Evolutionary conservation across 2,329 filamentous ascomycete genomes (phyloP).

Genomic region (Cadophora sp.): DNA sequence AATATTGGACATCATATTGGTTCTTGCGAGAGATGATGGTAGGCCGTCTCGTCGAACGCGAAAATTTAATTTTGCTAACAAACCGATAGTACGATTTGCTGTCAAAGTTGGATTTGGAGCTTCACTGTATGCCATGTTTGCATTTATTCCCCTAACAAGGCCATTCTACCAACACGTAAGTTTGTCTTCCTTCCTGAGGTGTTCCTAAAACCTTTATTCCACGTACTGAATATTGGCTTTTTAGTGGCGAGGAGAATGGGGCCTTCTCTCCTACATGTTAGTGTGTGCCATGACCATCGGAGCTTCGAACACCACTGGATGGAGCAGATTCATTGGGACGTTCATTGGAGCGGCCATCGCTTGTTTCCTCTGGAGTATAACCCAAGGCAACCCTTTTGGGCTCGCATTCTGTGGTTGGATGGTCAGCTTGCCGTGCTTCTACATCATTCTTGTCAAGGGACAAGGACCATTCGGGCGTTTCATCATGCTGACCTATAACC

Average conservation of each 20-base stretch:
- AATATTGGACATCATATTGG: constrained; percentile 60
- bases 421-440: constrained; percentile 84
- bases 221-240: not conserved
- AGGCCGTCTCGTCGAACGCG: constrained; percentile 47
- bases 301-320: constrained; percentile 91
- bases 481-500: constrained; percentile 94
- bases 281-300: constrained; percentile 98
- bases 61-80: constrained; percentile 2
- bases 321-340: constrained; percentile 86
- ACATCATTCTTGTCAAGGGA: constrained; percentile 82
- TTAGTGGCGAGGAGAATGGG: constrained; percentile 92
- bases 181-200: not conserved
- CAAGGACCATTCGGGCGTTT: constrained; percentile 93
- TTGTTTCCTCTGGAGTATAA: constrained; percentile 78
- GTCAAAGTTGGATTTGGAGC: constrained; percentile 94
- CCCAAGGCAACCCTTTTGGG: constrained; percentile 73
- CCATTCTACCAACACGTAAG: constrained; percentile 72
- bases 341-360: constrained; percentile 80
- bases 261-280: constrained; percentile 94
- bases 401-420: constrained; percentile 85
- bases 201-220: not conserved
- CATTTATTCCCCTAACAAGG: constrained; percentile 80
- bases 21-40: constrained; percentile 69
- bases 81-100: constrained; percentile 68
- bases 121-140: constrained; percentile 84